A percentile compares a stretch with the other conserved stretches of the same genome.
phyloP scores from a whole-genome alignment of 306 rosid genomes.

The Cucumis cinereus region DNA sequence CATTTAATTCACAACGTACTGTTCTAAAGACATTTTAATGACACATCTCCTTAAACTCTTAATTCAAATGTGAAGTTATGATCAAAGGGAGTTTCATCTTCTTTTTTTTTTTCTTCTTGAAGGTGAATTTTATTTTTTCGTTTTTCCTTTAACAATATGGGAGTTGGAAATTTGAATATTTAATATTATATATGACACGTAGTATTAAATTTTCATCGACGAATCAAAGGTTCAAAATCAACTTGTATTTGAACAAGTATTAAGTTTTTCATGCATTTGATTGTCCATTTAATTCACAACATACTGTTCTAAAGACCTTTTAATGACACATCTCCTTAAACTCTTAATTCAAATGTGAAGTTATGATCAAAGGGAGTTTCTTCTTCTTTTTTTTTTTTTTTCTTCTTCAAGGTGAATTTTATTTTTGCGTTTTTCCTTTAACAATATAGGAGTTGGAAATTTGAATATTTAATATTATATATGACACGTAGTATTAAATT shows the following conservation, averaged over 20 bases:
- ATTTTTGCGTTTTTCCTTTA: not conserved
- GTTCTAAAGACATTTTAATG: not conserved
- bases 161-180: too few relatives aligned
- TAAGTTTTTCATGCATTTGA: not conserved
- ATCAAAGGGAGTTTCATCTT: not conserved
- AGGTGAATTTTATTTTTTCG: not conserved
- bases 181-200: too few relatives aligned
- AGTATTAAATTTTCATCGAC: too few relatives aligned
- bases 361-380: not conserved
- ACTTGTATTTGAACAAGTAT: too few relatives aligned
- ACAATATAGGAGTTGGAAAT: too few relatives aligned
- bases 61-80: not conserved
- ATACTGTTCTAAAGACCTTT: not conserved
- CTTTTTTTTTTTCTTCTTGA: not conserved
- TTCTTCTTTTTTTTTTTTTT: not conserved
- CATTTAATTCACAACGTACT: not conserved
- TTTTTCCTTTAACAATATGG: not conserved
- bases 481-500: too few relatives aligned
- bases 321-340: not conserved
- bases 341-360: not conserved
- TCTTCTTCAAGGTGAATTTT: not conserved
- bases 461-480: not conserved
- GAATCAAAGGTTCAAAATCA: too few relatives aligned
- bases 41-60: not conserved
- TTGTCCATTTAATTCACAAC: not conserved